Percentiles rank a stretch among this genome's conserved stretches.
These are phyloP conservation scores for Aspergillus sp. DNA, from an alignment of 2,329 filamentous ascomycete genomes.

Conservation along the genomic window DNA sequence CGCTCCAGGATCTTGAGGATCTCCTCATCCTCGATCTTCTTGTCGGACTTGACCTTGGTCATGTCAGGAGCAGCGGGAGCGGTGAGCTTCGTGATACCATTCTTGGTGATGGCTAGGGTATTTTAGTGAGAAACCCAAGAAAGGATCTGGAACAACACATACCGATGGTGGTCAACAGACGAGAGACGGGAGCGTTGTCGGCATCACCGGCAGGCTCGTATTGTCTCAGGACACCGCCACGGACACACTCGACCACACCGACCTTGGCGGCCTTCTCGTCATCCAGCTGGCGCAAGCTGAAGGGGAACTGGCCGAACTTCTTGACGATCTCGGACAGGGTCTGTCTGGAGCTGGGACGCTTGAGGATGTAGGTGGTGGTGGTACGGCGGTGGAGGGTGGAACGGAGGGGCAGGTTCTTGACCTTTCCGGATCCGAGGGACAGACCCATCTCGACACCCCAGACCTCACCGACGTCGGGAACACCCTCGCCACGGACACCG, in stretches of 20 bases:
- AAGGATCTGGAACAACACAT: slow-evolving; percentile 45
- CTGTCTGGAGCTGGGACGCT: slow-evolving; percentile 90
- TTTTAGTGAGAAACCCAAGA: slow-evolving; percentile 6
- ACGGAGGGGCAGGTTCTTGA: slow-evolving; percentile 85
- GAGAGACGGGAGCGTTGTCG: slow-evolving; percentile 78
- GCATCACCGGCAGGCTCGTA: slow-evolving; percentile 97
- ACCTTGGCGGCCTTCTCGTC: slow-evolving; percentile 95
- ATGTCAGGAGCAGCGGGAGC: slow-evolving; percentile 74
- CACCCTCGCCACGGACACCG: slow-evolving; percentile 85
- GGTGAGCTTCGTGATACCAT: slow-evolving; percentile 84
- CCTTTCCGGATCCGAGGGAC: slow-evolving; percentile 86
- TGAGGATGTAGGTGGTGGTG: slow-evolving; percentile 84
- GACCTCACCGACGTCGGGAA: slow-evolving; percentile 84
- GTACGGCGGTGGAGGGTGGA: slow-evolving; percentile 92
- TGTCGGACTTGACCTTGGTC: slow-evolving; percentile 85
- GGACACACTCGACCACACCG: slow-evolving; percentile 94
- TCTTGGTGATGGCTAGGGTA: slow-evolving; percentile 85
- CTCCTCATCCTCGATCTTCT: slow-evolving; percentile 97
- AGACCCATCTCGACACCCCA: slow-evolving; percentile 98
- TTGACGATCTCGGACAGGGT: slow-evolving; percentile 91
- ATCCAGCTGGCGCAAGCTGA: slow-evolving; percentile 93
- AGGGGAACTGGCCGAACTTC: slow-evolving; percentile 97
- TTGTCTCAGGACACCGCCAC: slow-evolving; percentile 86
- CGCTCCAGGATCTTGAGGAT: slow-evolving; percentile 91
- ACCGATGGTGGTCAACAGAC: slow-evolving; percentile 91